phyloP scores from a whole-genome alignment of 352 stramenopile species.

The Pythium guiyangense region DNA sequence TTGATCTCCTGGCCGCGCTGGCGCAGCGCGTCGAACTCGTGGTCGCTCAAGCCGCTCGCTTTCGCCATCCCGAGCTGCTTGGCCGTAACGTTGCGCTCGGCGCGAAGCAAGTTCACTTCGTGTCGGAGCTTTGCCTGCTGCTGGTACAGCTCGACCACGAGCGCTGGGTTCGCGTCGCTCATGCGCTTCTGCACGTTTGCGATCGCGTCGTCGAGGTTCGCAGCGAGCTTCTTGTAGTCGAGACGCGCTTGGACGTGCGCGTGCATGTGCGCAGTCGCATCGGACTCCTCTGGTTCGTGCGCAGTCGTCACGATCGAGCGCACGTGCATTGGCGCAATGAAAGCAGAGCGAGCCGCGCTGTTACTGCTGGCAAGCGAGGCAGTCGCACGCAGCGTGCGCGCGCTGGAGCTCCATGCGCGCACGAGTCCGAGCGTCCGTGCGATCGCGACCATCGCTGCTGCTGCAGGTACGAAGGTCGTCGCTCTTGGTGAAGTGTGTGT shows the following conservation, averaged over 20 bases:
- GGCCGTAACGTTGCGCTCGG: conserved; percentile 60
- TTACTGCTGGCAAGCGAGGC: neutral
- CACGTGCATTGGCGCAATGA: neutral
- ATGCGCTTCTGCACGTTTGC: conserved; percentile 62
- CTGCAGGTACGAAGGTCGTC: neutral
- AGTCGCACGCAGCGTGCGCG: neutral
- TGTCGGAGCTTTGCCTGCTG: conserved; percentile 48
- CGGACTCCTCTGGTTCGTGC: conserved; percentile 15
- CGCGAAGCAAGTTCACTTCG: conserved; percentile 48
- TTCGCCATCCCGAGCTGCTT: conserved; percentile 57
- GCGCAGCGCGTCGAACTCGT: conserved; percentile 36
- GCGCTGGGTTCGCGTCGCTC: conserved; percentile 56
- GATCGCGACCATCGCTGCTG: conserved; percentile 9
- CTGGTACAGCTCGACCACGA: conserved; percentile 65
- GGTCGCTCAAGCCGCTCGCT: conserved; percentile 22
- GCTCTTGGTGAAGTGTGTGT: neutral
- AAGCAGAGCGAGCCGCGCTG: neutral
- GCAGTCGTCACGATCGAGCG: conserved; percentile 24
- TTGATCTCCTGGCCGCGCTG: conserved; percentile 51
- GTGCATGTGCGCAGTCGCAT: conserved; percentile 36
- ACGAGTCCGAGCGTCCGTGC: conserved; percentile 1
- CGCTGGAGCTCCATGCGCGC: conserved; percentile 3
- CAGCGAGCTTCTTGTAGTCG: conserved; percentile 70
- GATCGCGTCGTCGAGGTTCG: conserved; percentile 46
- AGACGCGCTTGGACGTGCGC: conserved; percentile 62